Base-by-base conservation (phyloP, 352 stramenopile species). In the Globisporangium emineosum region DNA sequence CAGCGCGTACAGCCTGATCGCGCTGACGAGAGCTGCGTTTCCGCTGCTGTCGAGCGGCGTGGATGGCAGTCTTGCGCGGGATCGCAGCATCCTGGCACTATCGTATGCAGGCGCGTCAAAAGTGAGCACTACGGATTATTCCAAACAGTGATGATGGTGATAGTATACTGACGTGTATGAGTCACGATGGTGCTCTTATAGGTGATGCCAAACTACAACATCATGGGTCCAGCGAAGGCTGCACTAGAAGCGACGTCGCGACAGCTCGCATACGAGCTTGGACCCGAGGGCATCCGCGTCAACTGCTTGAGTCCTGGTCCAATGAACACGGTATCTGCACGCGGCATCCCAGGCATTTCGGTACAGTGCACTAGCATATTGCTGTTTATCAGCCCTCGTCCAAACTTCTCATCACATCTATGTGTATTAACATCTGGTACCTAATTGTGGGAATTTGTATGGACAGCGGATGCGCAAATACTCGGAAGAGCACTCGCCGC, bases 171-270 rank as follows among this genome's bases (percentile, higher is more conserved):
- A 42, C 35, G 35, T 42, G 35, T 42, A 1, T 40, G 13, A 4
- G 2, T 17, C 13, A 3, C 21, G 60, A 9, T n/a, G 15, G 8
- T 23, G 27, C 19, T n/a, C 52, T 51, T 29, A 27, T 12, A 89
- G 66, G 88, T 95, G 40, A 80, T 97, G 43, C 90, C 87, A 13
- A 91, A 83, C 54, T 98, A 98, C 76, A 93, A 96, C 64, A 73
- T 94, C 19, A 98, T 98, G 93, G 93, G 93, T 5, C 90, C 90
- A 5, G 90, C 88, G 19, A 98, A 98, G 64, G 93, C 90, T 33
- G 86, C 88, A 8, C 76, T 98, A 6, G 93, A 98, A 64, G 84
- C 87, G 6, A 89, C 83, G 15, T 73, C 90, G 23, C 75, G 91
- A 29, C 86, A 91, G 33, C 70, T 98, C 4, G 93, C 93, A 23